Conservation (phyloP, 495 filamentous ascomycete species). For the Neurospora sp. region DNA sequence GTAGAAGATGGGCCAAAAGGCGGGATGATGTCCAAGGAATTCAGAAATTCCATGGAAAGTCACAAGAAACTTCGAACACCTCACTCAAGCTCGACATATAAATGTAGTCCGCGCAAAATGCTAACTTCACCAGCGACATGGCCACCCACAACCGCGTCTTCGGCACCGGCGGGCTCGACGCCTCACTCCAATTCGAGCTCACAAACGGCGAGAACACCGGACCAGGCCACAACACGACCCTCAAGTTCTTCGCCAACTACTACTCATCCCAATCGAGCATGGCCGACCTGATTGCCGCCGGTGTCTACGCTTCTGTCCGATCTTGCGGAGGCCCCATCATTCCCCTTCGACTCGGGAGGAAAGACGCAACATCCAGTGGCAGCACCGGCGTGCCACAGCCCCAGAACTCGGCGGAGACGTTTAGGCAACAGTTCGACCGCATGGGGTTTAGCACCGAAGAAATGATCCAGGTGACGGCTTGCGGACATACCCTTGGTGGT, state of each 20-base stretch:
- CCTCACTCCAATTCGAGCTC: slow-evolving; percentile 49
- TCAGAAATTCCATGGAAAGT: too few relatives aligned
- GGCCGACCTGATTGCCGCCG: slow-evolving; percentile 51
- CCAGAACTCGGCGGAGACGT: slow-evolving; percentile 41
- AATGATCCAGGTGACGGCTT: slow-evolving; percentile 53
- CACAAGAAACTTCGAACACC: too few relatives aligned
- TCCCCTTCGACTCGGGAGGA: slow-evolving; percentile 43
- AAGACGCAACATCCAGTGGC: slow-evolving; percentile 44
- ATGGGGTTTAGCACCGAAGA: slow-evolving; percentile 47
- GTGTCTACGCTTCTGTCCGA: slow-evolving; percentile 46
- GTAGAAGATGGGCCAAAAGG: not conserved
- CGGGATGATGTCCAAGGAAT: not conserved
- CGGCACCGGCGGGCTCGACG: slow-evolving; percentile 48
- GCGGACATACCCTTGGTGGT: slow-evolving; percentile 52
- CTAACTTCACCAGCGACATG: slow-evolving; percentile 37
- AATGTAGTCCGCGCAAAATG: not conserved
- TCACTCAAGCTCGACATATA: too few relatives aligned
- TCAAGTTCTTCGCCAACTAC: slow-evolving; percentile 45
- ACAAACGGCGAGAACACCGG: slow-evolving; percentile 48
- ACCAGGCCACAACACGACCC: slow-evolving; percentile 45
- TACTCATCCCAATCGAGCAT: slow-evolving; percentile 39
- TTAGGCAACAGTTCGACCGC: slow-evolving; percentile 43
- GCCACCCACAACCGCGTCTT: slow-evolving; percentile 40
- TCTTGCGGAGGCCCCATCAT: slow-evolving; percentile 49
- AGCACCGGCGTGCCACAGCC: slow-evolving; percentile 47